phyloP scores from a whole-genome alignment of 2,329 filamentous ascomycete genomes.

The Podosphaera xanthii region DNA sequence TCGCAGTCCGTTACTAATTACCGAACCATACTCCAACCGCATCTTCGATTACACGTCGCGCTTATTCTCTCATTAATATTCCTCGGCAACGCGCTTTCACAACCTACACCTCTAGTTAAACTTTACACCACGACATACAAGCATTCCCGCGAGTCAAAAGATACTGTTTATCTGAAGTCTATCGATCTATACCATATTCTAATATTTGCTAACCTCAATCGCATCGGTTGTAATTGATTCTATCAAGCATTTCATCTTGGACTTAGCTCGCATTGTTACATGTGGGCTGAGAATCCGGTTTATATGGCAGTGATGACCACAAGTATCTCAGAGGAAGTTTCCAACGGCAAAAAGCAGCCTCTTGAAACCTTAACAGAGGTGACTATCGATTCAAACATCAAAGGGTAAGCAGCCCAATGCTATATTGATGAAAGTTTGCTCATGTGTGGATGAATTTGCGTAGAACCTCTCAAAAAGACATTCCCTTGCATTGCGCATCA shows the following conservation, averaged over 20 bases:
- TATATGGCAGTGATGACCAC: conserved; percentile 30
- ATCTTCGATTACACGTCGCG: too few relatives aligned
- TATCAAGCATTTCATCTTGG: background rate
- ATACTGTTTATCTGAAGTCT: background rate
- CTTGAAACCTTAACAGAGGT: conserved; percentile 24
- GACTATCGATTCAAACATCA: conserved; percentile 28
- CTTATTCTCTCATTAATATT: too few relatives aligned
- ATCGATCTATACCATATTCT: background rate
- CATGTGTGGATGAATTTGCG: conserved; percentile 16
- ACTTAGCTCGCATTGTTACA: background rate
- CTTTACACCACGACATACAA: too few relatives aligned
- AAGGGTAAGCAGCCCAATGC: conserved; percentile 30
- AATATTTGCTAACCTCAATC: background rate
- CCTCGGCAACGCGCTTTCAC: too few relatives aligned
- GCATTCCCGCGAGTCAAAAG: background rate
- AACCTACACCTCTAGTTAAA: too few relatives aligned
- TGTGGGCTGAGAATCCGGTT: background rate
- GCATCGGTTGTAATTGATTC: background rate
- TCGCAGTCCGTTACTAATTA: too few relatives aligned
- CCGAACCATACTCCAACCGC: too few relatives aligned
- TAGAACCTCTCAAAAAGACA: conserved; percentile 15
- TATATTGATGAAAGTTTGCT: conserved; percentile 4
- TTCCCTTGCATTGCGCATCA: conserved; percentile 9
- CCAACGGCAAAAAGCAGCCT: conserved; percentile 27
- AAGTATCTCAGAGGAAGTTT: conserved; percentile 16